Evolutionary conservation across 2,329 filamentous ascomycete species (phyloP).

Genomic region (Epichloe gansuensis): DNA sequence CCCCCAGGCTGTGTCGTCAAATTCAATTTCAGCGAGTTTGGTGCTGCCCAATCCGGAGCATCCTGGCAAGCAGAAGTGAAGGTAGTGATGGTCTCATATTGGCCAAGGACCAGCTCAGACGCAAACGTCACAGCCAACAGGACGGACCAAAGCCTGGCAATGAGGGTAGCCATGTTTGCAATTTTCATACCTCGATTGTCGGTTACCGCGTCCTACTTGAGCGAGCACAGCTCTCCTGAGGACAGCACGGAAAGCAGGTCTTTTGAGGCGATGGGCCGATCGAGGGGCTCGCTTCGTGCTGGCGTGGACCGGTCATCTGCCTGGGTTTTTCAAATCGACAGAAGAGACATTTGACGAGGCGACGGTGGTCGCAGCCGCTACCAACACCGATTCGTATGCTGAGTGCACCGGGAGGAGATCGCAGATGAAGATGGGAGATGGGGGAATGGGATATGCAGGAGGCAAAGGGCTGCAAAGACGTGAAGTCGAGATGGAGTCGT

Average conservation of each 20-base stretch:
- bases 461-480: neutral
- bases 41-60: constrained; percentile 25
- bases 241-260: neutral
- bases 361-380: neutral
- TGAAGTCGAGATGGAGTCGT: neutral
- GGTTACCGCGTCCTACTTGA: neutral
- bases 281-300: neutral
- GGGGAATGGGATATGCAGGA: neutral
- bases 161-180: neutral
- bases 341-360: constrained; percentile 3
- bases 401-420: neutral
- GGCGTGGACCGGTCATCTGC: constrained; percentile 4
- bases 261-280: neutral
- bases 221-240: neutral
- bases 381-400: neutral
- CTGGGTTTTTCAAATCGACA: neutral
- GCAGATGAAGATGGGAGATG: neutral
- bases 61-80: constrained; percentile 22
- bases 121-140: constrained; percentile 12
- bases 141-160: constrained; percentile 1
- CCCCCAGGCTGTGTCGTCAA: constrained; percentile 20
- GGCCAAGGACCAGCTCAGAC: constrained; percentile 18
- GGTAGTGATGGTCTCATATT: constrained; percentile 16
- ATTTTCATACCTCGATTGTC: neutral
- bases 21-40: constrained; percentile 29